Evolutionary conservation across 2,329 filamentous ascomycete genomes (phyloP), one percentile per base, ranked within the genome.

Genomic region (Colletotrichum filicis): DNA sequence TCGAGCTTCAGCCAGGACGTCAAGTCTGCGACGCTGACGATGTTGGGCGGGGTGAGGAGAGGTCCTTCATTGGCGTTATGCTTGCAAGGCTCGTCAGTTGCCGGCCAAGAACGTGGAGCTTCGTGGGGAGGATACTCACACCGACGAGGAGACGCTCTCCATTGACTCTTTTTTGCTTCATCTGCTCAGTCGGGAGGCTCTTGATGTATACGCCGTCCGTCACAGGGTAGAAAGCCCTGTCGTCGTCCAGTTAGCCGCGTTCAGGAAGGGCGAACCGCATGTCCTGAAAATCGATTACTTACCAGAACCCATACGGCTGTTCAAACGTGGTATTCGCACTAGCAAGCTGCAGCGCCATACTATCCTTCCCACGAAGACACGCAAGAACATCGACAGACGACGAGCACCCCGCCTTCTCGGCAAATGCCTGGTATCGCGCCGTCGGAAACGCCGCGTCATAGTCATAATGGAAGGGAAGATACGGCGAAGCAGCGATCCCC

Each of bases 61-160:
- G 80, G 76, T 4, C 85, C 87, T 80, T 90, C 88, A 75, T 90
- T 85, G 3, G 86, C 86, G 69, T 87, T 88, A 77, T 87, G 76
- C 68, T 71, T 7, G 12, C 11, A 8, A 22, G 1, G 11, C 42
- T 19, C 8, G 24, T 46, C 30, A 4, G 4, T 0, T n/a, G n/a
- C 5, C 14, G 35, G 0, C 11, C 19, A 0, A 30, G 26, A 24
- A 26, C 4, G n/a, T 1, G 3, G 24, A 6, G 14, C 14, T 42
- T 42, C 3, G 2, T 5, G 4, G n/a, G 9, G 28, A 14, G 14
- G 22, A n/a, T n/a, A 62, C 49, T 53, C 22, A 68, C 64, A 5
- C 77, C 75, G 12, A 77, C 70, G 0, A 73, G 59, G 24, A 79
- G 71, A 3, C 76, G 66, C 4, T 75, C 66, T 3, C 74, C 66